Conservation (phyloP, 78 protist genomes). For the Dictyostelium citrinum region DNA sequence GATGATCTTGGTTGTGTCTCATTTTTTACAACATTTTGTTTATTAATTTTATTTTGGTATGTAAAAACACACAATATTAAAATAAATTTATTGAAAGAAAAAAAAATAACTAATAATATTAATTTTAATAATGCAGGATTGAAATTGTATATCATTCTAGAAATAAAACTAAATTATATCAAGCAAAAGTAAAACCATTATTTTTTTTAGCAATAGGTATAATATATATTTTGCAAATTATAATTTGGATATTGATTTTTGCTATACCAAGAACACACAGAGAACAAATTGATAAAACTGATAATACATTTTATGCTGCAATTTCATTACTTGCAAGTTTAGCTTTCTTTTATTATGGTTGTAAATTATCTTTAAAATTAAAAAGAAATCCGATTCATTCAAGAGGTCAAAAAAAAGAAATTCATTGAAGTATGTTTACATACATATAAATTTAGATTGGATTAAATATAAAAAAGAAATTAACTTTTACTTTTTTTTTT, state of each 20-base stretch:
- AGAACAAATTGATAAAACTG: slow-evolving; percentile 34
- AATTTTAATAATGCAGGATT: slow-evolving; percentile 9
- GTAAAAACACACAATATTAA: not conserved
- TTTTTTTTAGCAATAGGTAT: slow-evolving; percentile 11
- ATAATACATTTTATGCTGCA: slow-evolving; percentile 38
- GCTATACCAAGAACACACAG: not conserved
- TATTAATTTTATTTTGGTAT: slow-evolving; percentile 70
- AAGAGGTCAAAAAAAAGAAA: slow-evolving; percentile 19
- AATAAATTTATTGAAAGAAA: not conserved
- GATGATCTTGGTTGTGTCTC: slow-evolving; percentile 60
- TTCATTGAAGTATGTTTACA: slow-evolving; percentile 15
- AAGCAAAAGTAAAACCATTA: slow-evolving; percentile 29
- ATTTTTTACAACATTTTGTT: slow-evolving; percentile 61
- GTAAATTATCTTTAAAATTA: slow-evolving; percentile 24
- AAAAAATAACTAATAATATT: not conserved
- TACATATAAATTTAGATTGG: not conserved
- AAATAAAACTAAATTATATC: slow-evolving; percentile 24
- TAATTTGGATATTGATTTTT: slow-evolving; percentile 47
- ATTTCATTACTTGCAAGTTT: slow-evolving; percentile 30
- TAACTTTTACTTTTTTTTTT: not conserved
- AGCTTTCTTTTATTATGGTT: slow-evolving; percentile 53
- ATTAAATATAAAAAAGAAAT: no score
- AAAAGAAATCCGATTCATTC: slow-evolving; percentile 60
- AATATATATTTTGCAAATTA: slow-evolving; percentile 44
- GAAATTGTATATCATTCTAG: slow-evolving; percentile 74